These are phyloP conservation scores for Beauveria caledonica DNA, from an alignment of 2,329 filamentous ascomycete species.

Conservation along the genomic window DNA sequence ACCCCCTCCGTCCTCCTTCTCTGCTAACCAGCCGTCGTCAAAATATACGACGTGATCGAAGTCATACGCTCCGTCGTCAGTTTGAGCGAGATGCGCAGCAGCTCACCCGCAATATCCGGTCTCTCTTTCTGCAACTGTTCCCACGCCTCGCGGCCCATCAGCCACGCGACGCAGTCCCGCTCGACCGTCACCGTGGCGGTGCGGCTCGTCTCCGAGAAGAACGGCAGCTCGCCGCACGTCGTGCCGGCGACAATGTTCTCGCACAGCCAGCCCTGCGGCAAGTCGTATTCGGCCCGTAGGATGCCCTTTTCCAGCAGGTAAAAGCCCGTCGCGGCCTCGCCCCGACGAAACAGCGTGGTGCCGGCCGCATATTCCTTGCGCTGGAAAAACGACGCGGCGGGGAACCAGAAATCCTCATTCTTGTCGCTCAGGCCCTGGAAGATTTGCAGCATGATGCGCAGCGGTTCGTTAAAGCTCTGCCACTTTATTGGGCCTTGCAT, in stretches of 20 bases:
- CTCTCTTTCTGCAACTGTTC: conserved; percentile 61
- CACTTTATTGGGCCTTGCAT: conserved; percentile 57
- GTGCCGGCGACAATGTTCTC: conserved; percentile 92
- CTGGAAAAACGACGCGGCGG: conserved; percentile 65
- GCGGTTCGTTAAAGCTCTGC: conserved; percentile 80
- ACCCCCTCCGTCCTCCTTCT: no score
- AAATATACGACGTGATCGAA: conserved; percentile 50
- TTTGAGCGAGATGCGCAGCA: conserved; percentile 83
- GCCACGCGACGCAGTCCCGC: conserved; percentile 73
- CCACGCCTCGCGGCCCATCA: conserved; percentile 67
- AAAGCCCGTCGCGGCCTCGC: conserved; percentile 72
- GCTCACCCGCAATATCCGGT: conserved; percentile 70
- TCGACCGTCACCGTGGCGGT: conserved; percentile 84
- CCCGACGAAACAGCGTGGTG: conserved; percentile 67
- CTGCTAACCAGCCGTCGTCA: conserved; percentile 39
- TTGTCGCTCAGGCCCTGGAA: conserved; percentile 80
- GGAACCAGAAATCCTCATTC: conserved; percentile 95
- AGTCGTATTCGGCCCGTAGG: conserved; percentile 79
- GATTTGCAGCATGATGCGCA: conserved; percentile 88
- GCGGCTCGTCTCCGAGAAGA: conserved; percentile 83
- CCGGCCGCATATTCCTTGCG: conserved; percentile 60
- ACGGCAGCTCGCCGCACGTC: conserved; percentile 91
- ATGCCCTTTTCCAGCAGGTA: conserved; percentile 88
- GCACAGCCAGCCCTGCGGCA: conserved; percentile 80
- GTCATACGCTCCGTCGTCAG: conserved; percentile 89